phyloP scores from a whole-genome alignment of 192 early-diverging fungal genomes.

The Coemansia sp. region DNA sequence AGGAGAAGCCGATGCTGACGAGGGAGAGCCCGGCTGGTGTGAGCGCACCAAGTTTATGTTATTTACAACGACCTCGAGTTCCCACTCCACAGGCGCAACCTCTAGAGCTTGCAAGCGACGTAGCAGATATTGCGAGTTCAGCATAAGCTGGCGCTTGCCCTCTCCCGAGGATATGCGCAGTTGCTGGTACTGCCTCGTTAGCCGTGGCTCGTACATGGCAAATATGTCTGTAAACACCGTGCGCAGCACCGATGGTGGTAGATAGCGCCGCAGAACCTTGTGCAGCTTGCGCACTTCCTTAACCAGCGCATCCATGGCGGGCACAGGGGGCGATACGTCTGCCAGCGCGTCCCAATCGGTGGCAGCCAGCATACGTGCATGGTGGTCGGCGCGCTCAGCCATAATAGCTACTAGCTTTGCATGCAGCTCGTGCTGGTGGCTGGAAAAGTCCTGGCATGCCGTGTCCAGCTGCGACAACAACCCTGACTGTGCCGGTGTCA shows the following conservation, averaged over 20 bases:
- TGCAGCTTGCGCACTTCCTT: conserved; percentile 90
- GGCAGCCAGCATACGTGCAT: conserved; percentile 71
- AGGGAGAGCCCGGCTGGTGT: conserved; percentile 16
- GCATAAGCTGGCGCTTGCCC: conserved; percentile 64
- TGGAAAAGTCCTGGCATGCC: conserved; percentile 73
- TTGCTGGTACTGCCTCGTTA: conserved; percentile 53
- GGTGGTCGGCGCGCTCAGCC: conserved; percentile 80
- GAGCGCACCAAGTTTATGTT: conserved; percentile 69
- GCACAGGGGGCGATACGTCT: conserved; percentile 24
- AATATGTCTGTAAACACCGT: conserved; percentile 78
- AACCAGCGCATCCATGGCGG: conserved; percentile 80
- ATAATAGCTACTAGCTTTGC: conserved; percentile 91
- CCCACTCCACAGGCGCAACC: conserved; percentile 66
- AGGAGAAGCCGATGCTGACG: neutral
- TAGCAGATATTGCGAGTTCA: conserved; percentile 73
- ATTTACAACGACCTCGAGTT: conserved; percentile 75
- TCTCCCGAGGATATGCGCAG: conserved; percentile 36
- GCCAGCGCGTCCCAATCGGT: conserved; percentile 48
- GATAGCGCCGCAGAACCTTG: conserved; percentile 84
- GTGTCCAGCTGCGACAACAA: conserved; percentile 90
- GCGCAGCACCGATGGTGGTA: conserved; percentile 70
- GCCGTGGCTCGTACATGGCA: conserved; percentile 65
- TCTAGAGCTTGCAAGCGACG: conserved; percentile 65
- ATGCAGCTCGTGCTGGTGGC: conserved; percentile 91
- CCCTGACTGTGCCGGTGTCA: conserved; percentile 76